These are phyloP conservation scores for Vitellaria paradoxa DNA, from an alignment of 179 eudicot species.

Conservation along the genomic window DNA sequence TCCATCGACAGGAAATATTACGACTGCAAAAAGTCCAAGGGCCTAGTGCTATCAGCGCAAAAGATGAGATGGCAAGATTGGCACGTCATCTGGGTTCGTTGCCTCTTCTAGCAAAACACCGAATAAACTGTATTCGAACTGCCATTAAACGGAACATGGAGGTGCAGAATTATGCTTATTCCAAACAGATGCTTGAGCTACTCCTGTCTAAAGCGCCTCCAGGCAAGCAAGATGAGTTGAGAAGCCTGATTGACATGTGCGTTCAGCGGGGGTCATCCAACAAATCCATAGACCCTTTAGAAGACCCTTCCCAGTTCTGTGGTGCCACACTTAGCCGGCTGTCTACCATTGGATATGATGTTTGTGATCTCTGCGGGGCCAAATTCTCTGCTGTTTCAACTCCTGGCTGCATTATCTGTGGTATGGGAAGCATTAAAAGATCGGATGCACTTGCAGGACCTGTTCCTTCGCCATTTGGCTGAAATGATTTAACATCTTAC, in stretches of 20 bases:
- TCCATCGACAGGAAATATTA: slow-evolving; percentile 67
- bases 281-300: slow-evolving; percentile 88
- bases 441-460: slow-evolving; percentile 85
- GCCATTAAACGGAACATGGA: slow-evolving; percentile 98
- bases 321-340: slow-evolving; percentile 94
- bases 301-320: slow-evolving; percentile 98
- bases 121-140: slow-evolving; percentile 91
- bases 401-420: slow-evolving; percentile 96
- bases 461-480: slow-evolving; percentile 91
- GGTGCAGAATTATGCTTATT: slow-evolving; percentile 83
- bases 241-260: slow-evolving; percentile 90
- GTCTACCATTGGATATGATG: slow-evolving; percentile 97
- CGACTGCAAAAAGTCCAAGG: slow-evolving; percentile 93
- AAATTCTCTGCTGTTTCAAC: slow-evolving; percentile 88
- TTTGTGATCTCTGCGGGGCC: slow-evolving; percentile 96
- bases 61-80: slow-evolving; percentile 93
- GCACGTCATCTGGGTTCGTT: slow-evolving; percentile 96
- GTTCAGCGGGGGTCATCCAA: slow-evolving; percentile 83
- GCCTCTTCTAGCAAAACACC: slow-evolving; percentile 94
- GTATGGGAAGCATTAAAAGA: slow-evolving; percentile 97
- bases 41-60: slow-evolving; percentile 87
- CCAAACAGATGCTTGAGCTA: slow-evolving; percentile 94
- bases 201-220: slow-evolving; percentile 95
- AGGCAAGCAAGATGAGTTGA: slow-evolving; percentile 90
- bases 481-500: slow-evolving; percentile 16